phyloP scores from a whole-genome alignment of 1,284 basidiomycete genomes.

The Violaceomyces palustris region DNA sequence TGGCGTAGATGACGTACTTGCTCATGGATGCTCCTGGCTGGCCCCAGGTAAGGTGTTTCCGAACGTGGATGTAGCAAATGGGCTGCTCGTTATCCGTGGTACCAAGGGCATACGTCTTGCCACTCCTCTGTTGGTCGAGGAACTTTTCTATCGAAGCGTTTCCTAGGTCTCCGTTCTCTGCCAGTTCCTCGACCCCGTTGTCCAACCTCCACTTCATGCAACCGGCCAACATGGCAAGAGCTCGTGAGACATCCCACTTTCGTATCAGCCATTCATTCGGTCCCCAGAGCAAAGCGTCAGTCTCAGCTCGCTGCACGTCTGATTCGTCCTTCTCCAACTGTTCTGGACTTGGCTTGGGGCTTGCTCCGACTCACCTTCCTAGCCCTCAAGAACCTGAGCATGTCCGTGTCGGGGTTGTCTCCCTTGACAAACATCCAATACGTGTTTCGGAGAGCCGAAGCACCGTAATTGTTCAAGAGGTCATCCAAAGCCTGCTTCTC shows the following conservation, averaged over 20 bases:
- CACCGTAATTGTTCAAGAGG: slow-evolving; percentile 52
- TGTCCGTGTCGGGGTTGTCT: slow-evolving; percentile 45
- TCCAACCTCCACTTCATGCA: slow-evolving; percentile 51
- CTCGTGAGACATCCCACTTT: slow-evolving; percentile 53
- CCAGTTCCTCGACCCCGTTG: slow-evolving; percentile 51
- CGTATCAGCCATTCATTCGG: too few species aligned
- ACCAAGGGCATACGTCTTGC: slow-evolving; percentile 52
- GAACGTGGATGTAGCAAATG: slow-evolving; percentile 49
- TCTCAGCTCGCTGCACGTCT: too few species aligned
- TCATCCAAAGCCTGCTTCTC: slow-evolving; percentile 50
- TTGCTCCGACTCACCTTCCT: slow-evolving; percentile 29
- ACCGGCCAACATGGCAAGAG: slow-evolving; percentile 53
- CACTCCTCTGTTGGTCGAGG: slow-evolving; percentile 50
- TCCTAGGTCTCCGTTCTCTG: slow-evolving; percentile 51
- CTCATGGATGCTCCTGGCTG: slow-evolving; percentile 52
- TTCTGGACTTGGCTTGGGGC: too few species aligned
- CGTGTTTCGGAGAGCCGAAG: slow-evolving; percentile 45
- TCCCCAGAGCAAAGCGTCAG: too few species aligned
- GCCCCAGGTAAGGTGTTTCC: slow-evolving; percentile 41
- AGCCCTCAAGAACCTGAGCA: slow-evolving; percentile 53
- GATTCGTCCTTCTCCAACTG: too few species aligned
- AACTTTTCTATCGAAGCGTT: slow-evolving; percentile 51
- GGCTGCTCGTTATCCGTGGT: slow-evolving; percentile 50
- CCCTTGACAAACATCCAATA: slow-evolving; percentile 53
- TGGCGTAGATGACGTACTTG: slow-evolving; percentile 51